Evolutionary conservation across 768 basidiomycete genomes (phyloP).

Genomic region (Clitopilus hobsonii): DNA sequence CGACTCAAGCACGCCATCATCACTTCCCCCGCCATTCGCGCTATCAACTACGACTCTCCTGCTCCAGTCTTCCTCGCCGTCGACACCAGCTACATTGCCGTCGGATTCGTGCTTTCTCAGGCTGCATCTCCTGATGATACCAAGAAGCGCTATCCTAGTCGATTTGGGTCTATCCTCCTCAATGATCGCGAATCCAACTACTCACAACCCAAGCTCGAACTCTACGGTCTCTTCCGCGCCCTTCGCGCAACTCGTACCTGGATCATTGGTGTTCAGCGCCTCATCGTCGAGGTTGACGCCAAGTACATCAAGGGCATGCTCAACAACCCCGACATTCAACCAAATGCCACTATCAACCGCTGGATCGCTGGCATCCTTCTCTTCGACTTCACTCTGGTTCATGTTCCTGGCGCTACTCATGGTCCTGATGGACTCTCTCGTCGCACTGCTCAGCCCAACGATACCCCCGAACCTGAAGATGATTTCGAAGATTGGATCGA

Average conservation of each 20-base stretch:
- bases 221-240: slow-evolving; percentile 28
- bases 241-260: slow-evolving; percentile 13
- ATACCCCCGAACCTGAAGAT: too few relatives aligned
- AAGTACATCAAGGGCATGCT: slow-evolving; percentile 29
- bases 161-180: slow-evolving; percentile 34
- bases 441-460: too few relatives aligned
- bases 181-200: slow-evolving; percentile 26
- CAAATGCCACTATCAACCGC: slow-evolving; percentile 27
- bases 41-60: too few relatives aligned
- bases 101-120: too few relatives aligned
- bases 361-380: slow-evolving; percentile 29
- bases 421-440: slow-evolving; percentile 9
- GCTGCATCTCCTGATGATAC: slow-evolving; percentile 30
- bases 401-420: slow-evolving; percentile 17
- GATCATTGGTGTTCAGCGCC: slow-evolving; percentile 18
- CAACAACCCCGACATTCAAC: slow-evolving; percentile 29
- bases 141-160: slow-evolving; percentile 16
- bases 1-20: too few relatives aligned
- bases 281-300: slow-evolving; percentile 27
- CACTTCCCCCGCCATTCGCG: too few relatives aligned
- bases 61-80: slow-evolving; percentile 2
- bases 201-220: slow-evolving; percentile 35
- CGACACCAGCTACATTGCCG: slow-evolving; percentile 22
- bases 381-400: too few relatives aligned
- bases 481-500: too few relatives aligned